These are phyloP conservation scores for Candida easanensis DNA, from an alignment of 805 yeast genomes.

Conservation along the genomic window DNA sequence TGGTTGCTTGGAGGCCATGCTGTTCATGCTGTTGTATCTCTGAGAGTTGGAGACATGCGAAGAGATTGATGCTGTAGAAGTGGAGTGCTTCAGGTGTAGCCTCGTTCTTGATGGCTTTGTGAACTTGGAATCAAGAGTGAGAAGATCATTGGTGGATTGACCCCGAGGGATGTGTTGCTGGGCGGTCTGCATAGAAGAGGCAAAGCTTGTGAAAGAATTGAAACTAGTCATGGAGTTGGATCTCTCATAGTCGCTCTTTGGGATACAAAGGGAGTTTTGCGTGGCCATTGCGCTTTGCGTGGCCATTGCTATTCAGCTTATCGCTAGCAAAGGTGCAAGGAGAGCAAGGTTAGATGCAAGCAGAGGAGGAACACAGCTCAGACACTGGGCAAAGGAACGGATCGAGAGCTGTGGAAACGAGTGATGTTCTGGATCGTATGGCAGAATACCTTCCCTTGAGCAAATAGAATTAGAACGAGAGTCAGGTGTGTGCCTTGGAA, in stretches of 20 bases:
- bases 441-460: too few relatives aligned
- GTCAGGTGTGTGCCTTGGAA: too few relatives aligned
- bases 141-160: slow-evolving; percentile 24
- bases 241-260: slow-evolving; percentile 1
- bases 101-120: slow-evolving; percentile 16
- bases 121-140: slow-evolving; percentile 20
- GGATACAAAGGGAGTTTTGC: neutral
- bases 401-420: neutral
- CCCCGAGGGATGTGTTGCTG: slow-evolving; percentile 17
- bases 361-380: neutral
- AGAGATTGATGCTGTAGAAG: slow-evolving; percentile 4
- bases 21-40: neutral
- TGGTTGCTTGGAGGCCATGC: neutral
- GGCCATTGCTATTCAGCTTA: neutral
- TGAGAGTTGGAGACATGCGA: neutral
- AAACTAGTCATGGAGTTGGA: slow-evolving; percentile 23
- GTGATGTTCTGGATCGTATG: too few relatives aligned
- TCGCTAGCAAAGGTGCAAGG: neutral
- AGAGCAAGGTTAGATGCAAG: neutral
- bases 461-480: too few relatives aligned
- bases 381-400: too few relatives aligned
- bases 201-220: slow-evolving; percentile 16
- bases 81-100: slow-evolving; percentile 1
- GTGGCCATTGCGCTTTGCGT: slow-evolving; percentile 1
- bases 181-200: slow-evolving; percentile 5